Conservation (phyloP, 2,329 filamentous ascomycete genomes). For the Parafenestella ontariensis region DNA sequence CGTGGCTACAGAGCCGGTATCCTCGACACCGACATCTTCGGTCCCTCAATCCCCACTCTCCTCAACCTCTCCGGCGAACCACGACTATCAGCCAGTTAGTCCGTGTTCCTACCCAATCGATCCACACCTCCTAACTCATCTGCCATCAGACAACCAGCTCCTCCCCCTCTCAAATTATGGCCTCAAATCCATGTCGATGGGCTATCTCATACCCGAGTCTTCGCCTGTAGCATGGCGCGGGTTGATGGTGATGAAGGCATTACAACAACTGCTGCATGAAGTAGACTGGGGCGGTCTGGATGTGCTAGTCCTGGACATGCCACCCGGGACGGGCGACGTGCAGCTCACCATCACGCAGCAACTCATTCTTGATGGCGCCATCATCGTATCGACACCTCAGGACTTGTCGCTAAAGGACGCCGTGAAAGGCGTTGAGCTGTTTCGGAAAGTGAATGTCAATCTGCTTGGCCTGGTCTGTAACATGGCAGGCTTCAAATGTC, state of each 20-base stretch:
- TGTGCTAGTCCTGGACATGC: constrained; percentile 86
- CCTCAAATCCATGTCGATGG: constrained; percentile 98
- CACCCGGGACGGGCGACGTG: constrained; percentile 93
- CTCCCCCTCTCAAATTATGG: constrained; percentile 93
- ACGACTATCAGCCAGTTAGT: constrained; percentile 73
- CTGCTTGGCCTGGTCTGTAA: constrained; percentile 77
- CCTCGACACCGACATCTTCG: constrained; percentile 95
- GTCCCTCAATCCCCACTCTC: constrained; percentile 90
- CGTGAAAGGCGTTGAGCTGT: constrained; percentile 90
- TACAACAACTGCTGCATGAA: constrained; percentile 93
- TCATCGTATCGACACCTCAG: constrained; percentile 93
- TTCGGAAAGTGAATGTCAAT: constrained; percentile 81
- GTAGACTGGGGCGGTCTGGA: constrained; percentile 94
- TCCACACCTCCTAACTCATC: constrained; percentile 10
- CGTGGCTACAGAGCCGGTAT: constrained; percentile 84
- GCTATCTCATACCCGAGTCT: constrained; percentile 81
- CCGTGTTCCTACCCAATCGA: not conserved
- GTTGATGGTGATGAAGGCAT: constrained; percentile 95
- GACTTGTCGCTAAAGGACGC: constrained; percentile 92
- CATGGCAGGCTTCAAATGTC: constrained; percentile 50
- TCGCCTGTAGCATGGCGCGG: constrained; percentile 94
- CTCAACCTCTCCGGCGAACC: constrained; percentile 83
- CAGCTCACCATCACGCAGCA: constrained; percentile 98
- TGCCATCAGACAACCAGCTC: constrained; percentile 72
- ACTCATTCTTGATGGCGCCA: constrained; percentile 81